Evolutionary conservation across 805 yeast genomes (phyloP).

Genomic region (Saturnispora sekii): DNA sequence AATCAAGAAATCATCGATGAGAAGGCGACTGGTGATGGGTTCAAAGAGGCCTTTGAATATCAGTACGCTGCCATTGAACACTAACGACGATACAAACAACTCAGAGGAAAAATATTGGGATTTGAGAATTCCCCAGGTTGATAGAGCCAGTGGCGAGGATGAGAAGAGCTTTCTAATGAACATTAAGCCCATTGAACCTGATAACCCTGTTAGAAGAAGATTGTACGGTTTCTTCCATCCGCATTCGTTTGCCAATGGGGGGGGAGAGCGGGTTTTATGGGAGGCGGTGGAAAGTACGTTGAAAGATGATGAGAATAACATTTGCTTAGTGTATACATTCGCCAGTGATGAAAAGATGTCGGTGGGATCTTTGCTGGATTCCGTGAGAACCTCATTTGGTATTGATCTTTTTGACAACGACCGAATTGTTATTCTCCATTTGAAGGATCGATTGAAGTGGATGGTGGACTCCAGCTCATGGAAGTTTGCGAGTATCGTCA

Average conservation of each 20-base stretch:
- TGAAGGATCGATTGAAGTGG: constrained; percentile 29
- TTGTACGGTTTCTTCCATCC: constrained; percentile 92
- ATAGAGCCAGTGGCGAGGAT: constrained; percentile 14
- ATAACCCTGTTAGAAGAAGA: constrained; percentile 30
- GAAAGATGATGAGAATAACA: constrained; percentile 33
- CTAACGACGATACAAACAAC: constrained; percentile 9
- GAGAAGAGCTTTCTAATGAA: constrained; percentile 14
- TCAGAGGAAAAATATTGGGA: constrained; percentile 12
- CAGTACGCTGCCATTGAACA: constrained; percentile 27
- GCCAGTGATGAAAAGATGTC: constrained; percentile 19
- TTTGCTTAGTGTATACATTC: constrained; percentile 55
- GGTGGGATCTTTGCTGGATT: constrained; percentile 17
- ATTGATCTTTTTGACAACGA: constrained; percentile 22
- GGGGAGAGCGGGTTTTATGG: constrained; percentile 97
- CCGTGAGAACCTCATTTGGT: constrained; percentile 22
- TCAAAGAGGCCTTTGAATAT: constrained; percentile 24
- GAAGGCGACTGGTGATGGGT: constrained; percentile 27
- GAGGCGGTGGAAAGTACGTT: constrained; percentile 75
- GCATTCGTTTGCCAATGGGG: constrained; percentile 92
- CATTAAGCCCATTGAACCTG: constrained; percentile 21
- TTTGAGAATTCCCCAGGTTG: constrained; percentile 23
- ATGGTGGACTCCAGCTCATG: constrained; percentile 64
- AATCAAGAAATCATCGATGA: constrained; percentile 17
- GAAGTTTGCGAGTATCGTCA: constrained; percentile 72
- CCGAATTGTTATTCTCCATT: constrained; percentile 25